phyloP scores from a whole-genome alignment of 169 alveolate genomes.

The Plasmodium berghei region DNA sequence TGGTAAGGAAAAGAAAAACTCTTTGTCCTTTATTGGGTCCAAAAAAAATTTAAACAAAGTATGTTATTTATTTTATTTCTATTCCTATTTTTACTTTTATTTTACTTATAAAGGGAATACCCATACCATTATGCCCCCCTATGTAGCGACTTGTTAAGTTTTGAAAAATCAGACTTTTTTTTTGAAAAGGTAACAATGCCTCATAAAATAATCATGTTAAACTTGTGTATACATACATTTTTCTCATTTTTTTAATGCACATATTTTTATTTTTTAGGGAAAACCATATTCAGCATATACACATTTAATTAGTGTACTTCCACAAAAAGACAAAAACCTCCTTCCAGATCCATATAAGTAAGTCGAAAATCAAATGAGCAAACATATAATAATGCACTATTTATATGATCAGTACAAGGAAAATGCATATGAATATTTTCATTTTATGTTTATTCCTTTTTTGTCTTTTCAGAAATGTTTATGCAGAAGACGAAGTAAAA shows the following conservation, averaged over 20 bases:
- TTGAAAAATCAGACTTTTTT: slow-evolving; percentile 72
- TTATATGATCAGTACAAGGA: neutral
- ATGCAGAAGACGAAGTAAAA: slow-evolving; percentile 73
- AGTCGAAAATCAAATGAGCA: neutral
- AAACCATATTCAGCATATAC: slow-evolving; percentile 73
- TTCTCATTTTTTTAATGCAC: neutral
- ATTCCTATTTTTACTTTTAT: neutral
- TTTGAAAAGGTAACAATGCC: slow-evolving; percentile 63
- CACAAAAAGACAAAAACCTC: slow-evolving; percentile 74
- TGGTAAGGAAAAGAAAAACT: slow-evolving; percentile 91
- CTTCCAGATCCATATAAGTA: slow-evolving; percentile 74
- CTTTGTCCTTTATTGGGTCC: slow-evolving; percentile 95
- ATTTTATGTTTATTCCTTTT: neutral
- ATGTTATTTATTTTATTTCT: neutral
- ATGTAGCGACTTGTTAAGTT: slow-evolving; percentile 71
- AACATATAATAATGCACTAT: too few species aligned
- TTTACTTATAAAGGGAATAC: slow-evolving; percentile 76
- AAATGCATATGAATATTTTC: neutral
- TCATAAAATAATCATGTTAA: neutral
- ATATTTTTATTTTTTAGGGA: slow-evolving; percentile 30
- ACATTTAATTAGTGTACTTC: slow-evolving; percentile 65
- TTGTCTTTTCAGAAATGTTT: slow-evolving; percentile 28
- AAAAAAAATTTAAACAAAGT: neutral
- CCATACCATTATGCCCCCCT: slow-evolving; percentile 78
- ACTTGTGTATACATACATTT: neutral